Conservation (phyloP, 306 rosid species). For the Vigna unguiculata region DNA sequence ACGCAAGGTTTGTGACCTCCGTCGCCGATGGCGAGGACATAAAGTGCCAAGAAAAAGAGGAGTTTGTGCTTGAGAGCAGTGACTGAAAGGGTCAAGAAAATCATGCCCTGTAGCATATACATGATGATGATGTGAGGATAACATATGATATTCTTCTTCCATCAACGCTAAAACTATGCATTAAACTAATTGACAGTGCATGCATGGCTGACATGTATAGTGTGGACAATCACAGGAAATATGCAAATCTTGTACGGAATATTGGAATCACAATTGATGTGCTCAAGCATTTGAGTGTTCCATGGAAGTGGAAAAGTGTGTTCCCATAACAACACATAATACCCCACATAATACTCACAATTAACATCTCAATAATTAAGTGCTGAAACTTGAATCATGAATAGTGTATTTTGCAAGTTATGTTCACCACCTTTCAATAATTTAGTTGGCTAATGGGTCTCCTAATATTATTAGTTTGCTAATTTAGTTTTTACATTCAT, state of each 20-base stretch:
- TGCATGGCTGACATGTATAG: slow-evolving; percentile 39
- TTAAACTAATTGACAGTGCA: slow-evolving; percentile 30
- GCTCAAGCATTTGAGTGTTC: not conserved
- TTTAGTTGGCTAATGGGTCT: not conserved
- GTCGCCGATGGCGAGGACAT: slow-evolving; percentile 66
- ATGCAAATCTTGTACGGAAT: slow-evolving; percentile 44
- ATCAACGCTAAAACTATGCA: not conserved
- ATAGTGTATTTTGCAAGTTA: not conserved
- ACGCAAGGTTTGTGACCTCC: slow-evolving; percentile 86
- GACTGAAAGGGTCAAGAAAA: slow-evolving; percentile 61
- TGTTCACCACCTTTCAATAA: not conserved
- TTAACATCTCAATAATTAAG: not conserved
- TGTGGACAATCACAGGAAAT: slow-evolving; percentile 42
- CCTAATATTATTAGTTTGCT: no score
- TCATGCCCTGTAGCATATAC: slow-evolving; percentile 54
- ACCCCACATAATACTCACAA: not conserved
- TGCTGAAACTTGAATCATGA: not conserved
- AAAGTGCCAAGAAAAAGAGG: slow-evolving; percentile 59
- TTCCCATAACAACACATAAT: not conserved
- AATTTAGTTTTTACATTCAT: not conserved
- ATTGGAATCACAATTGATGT: slow-evolving; percentile 41
- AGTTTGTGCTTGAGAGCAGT: slow-evolving; percentile 46
- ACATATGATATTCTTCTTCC: not conserved
- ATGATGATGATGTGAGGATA: not conserved
- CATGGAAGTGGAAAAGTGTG: slow-evolving; percentile 18